Conservation (phyloP, 441 rosid species). For the Flueggea neowawraea region DNA sequence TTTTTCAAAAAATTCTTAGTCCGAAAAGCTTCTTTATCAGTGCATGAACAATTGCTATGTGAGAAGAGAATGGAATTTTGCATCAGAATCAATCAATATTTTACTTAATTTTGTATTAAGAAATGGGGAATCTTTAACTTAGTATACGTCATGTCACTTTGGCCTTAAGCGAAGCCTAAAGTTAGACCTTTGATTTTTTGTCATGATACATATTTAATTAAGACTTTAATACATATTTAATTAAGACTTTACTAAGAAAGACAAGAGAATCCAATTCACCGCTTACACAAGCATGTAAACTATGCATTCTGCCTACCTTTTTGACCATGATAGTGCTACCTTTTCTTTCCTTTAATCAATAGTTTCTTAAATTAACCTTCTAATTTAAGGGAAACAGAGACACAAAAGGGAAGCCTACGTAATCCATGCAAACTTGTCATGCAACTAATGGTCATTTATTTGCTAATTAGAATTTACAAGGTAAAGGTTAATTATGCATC, state of each 20-base stretch:
- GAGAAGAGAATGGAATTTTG: slow-evolving; percentile 23
- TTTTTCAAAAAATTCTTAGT: slow-evolving; percentile 30
- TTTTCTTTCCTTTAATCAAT: slow-evolving; percentile 23
- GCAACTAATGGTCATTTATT: slow-evolving; percentile 26
- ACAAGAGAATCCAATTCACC: slow-evolving; percentile 55
- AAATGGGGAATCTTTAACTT: slow-evolving; percentile 45
- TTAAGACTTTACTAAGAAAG: slow-evolving; percentile 26
- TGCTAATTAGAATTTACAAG: slow-evolving; percentile 9
- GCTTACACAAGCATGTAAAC: slow-evolving; percentile 45
- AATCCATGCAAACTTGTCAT: slow-evolving; percentile 44
- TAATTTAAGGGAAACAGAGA: slow-evolving; percentile 5
- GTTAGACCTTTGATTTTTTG: slow-evolving; percentile 34
- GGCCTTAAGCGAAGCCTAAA: slow-evolving; percentile 48
- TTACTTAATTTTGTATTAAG: slow-evolving; percentile 26
- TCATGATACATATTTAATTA: not conserved
- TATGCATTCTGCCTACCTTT: slow-evolving; percentile 33
- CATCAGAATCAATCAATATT: slow-evolving; percentile 57
- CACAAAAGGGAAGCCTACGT: slow-evolving; percentile 22
- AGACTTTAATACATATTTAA: slow-evolving; percentile 15
- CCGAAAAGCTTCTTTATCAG: slow-evolving; percentile 31
- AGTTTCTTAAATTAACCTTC: slow-evolving; percentile 7
- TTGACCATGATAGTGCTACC: slow-evolving; percentile 59
- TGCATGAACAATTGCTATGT: slow-evolving; percentile 27
- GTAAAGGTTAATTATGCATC: slow-evolving; percentile 10
- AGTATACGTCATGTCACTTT: slow-evolving; percentile 46